phyloP scores from a whole-genome alignment of 1,284 basidiomycete species.

The Microbotryum saponariae region DNA sequence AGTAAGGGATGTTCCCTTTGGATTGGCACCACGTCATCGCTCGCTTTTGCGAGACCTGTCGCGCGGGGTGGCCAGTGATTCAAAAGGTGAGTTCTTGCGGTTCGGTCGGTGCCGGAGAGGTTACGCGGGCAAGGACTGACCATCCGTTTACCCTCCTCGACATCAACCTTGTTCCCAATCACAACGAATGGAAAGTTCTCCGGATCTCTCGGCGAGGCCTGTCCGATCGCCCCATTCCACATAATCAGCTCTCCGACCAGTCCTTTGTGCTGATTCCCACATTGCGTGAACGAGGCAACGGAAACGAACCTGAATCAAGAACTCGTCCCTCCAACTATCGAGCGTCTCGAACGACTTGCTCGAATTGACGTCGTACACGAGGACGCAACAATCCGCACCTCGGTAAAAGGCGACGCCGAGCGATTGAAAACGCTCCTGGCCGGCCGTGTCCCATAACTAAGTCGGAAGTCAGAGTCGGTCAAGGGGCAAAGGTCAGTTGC shows the following conservation, averaged over 20 bases:
- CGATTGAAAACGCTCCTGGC: constrained; percentile 98
- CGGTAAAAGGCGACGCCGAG: constrained; percentile 98
- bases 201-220: constrained; percentile 95
- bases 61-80: not conserved
- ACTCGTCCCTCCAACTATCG: constrained; percentile 95
- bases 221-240: not conserved
- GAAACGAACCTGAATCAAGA: constrained; percentile 63
- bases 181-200: constrained; percentile 99
- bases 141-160: constrained; percentile 97
- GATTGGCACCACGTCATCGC: constrained; percentile 99
- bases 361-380: constrained; percentile 98
- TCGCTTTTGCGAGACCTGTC: constrained; percentile 92
- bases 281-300: not conserved
- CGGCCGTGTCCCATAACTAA: constrained; percentile 97
- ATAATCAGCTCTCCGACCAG: too few species aligned
- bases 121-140: constrained; percentile 46
- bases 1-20: constrained; percentile 99
- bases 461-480: not conserved
- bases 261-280: too few species aligned
- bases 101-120: not conserved
- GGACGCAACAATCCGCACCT: constrained; percentile 97
- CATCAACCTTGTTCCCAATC: constrained; percentile 98
- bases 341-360: constrained; percentile 96
- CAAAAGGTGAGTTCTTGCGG: too few species aligned
- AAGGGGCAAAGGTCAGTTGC: not conserved